A percentile compares a stretch with the other conserved stretches of the same genome.
Conservation (phyloP, 331 rosid genomes). For the Malus hybrid region DNA sequence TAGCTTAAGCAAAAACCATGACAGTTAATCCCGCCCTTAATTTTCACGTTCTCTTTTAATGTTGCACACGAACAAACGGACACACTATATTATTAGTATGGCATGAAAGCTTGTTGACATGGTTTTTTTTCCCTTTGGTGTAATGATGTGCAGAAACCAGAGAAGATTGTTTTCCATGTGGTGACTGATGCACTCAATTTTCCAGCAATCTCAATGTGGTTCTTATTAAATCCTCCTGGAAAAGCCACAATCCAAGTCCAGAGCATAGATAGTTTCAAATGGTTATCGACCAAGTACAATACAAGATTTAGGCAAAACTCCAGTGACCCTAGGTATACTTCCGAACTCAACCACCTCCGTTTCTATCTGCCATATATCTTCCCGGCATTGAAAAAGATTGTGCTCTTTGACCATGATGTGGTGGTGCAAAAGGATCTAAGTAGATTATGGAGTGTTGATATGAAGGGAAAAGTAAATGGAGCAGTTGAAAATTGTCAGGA, state of each 20-base stretch:
- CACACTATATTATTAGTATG: neutral
- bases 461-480: slow-evolving; percentile 69
- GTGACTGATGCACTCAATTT: slow-evolving; percentile 83
- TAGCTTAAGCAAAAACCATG: neutral
- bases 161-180: slow-evolving; percentile 79
- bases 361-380: slow-evolving; percentile 80
- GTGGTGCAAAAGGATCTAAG: slow-evolving; percentile 81
- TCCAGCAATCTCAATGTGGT: slow-evolving; percentile 97
- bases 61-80: neutral
- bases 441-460: slow-evolving; percentile 53
- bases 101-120: slow-evolving; percentile 11
- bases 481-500: slow-evolving; percentile 75
- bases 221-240: slow-evolving; percentile 77
- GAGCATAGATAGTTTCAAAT: slow-evolving; percentile 54
- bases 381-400: slow-evolving; percentile 61
- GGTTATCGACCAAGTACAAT: slow-evolving; percentile 50
- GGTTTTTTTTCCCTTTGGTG: neutral
- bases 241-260: slow-evolving; percentile 69
- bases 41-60: neutral
- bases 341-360: slow-evolving; percentile 87
- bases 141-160: slow-evolving; percentile 56
- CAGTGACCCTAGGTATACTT: slow-evolving; percentile 65
- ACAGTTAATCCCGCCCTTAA: neutral
- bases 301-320: slow-evolving; percentile 29
- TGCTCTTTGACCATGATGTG: slow-evolving; percentile 89